phyloP scores from a whole-genome alignment of 306 rosid genomes.

The Argentina anserina region DNA sequence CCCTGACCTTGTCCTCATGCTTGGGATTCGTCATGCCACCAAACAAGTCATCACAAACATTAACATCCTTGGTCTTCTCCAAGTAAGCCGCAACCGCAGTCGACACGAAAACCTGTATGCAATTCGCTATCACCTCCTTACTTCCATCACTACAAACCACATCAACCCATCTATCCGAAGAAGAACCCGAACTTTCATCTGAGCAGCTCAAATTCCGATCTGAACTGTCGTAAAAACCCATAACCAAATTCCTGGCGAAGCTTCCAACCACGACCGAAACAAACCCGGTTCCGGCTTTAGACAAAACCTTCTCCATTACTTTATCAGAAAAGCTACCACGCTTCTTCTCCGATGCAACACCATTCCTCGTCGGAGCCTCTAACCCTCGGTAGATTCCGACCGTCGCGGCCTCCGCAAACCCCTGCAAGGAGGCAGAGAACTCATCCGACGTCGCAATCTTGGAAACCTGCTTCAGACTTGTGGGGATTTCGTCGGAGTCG shows the following conservation, averaged over 20 bases:
- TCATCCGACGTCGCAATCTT: conserved; percentile 67
- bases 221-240: conserved; percentile 51
- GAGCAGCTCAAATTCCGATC: conserved; percentile 14
- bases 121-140: conserved; percentile 50
- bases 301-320: conserved; percentile 52
- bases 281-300: conserved; percentile 80
- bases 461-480: conserved; percentile 68
- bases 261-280: conserved; percentile 87
- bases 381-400: conserved; percentile 55
- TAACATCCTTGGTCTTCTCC: conserved; percentile 78
- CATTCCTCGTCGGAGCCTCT: conserved; percentile 25
- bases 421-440: conserved; percentile 39
- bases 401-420: conserved; percentile 55
- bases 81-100: conserved; percentile 83
- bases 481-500: conserved; percentile 74
- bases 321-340: conserved; percentile 36
- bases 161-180: conserved; percentile 48
- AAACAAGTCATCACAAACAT: conserved; percentile 65
- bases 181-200: conserved; percentile 10
- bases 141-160: conserved; percentile 48
- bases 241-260: conserved; percentile 78
- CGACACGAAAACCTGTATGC: conserved; percentile 66
- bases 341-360: conserved; percentile 10
- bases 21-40: conserved; percentile 74
- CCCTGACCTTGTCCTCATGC: conserved; percentile 59